Evolutionary conservation across 2,329 filamentous ascomycete genomes (phyloP).

Genomic region (Pseudocercospora ulei): DNA sequence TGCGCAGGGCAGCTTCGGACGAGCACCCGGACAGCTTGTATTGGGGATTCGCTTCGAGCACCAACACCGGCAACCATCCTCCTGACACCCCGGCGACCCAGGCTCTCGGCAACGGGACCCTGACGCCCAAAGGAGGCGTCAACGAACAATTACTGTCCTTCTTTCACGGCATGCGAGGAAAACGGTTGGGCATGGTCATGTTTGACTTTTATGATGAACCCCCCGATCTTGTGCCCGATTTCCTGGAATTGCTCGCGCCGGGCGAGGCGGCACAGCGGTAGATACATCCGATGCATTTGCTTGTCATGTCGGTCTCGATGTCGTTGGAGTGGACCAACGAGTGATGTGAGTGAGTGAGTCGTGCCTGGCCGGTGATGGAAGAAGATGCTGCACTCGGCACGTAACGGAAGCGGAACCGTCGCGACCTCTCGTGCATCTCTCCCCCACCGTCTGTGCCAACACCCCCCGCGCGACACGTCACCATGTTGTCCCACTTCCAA

Average conservation of each 20-base stretch:
- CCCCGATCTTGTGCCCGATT: constrained; percentile 36
- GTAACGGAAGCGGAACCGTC: constrained; percentile 10
- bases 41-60: constrained; percentile 43
- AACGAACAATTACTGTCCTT: constrained; percentile 39
- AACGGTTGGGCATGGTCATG: constrained; percentile 46
- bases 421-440: constrained; percentile 6
- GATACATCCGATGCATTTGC: no score
- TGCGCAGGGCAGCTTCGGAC: constrained; percentile 35
- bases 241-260: constrained; percentile 31
- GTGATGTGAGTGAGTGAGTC: no score
- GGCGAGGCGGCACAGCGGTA: constrained; percentile 15
- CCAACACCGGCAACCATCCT: constrained; percentile 36
- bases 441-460: constrained; percentile 1
- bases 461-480: background rate
- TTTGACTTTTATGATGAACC: constrained; percentile 46
- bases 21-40: constrained; percentile 37
- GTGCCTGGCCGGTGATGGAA: no score
- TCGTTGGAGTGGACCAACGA: no score
- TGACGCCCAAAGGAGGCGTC: constrained; percentile 39
- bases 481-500: constrained; percentile 39
- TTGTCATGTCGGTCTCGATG: no score
- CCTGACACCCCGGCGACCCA: constrained; percentile 40
- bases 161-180: constrained; percentile 35
- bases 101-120: constrained; percentile 39
- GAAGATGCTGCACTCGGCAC: no score